Conservation (phyloP, 2,329 filamentous ascomycete genomes). For the Xylaria sp. region DNA sequence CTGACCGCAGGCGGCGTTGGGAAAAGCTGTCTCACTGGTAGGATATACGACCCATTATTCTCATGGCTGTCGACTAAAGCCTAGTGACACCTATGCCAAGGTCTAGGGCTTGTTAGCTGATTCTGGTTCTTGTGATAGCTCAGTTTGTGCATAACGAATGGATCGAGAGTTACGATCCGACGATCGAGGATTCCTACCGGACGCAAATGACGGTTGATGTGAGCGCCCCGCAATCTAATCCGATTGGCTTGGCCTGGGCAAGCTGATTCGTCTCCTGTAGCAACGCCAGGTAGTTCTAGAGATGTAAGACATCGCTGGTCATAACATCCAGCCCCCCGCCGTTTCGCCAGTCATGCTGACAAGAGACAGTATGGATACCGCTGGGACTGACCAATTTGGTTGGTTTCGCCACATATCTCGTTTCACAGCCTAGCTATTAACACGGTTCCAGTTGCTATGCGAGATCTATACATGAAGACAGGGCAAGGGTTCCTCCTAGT, state of each 20-base stretch:
- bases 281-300: slow-evolving; percentile 89
- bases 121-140: slow-evolving; percentile 61
- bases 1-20: slow-evolving; percentile 78
- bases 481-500: slow-evolving; percentile 92
- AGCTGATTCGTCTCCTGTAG: slow-evolving; percentile 59
- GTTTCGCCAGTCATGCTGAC: slow-evolving; percentile 45
- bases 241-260: slow-evolving; percentile 43
- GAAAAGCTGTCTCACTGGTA: slow-evolving; percentile 92
- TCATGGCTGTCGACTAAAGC: slow-evolving; percentile 19
- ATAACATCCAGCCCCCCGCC: slow-evolving; percentile 42
- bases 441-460: slow-evolving; percentile 65
- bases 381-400: slow-evolving; percentile 94
- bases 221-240: slow-evolving; percentile 55
- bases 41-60: slow-evolving; percentile 29
- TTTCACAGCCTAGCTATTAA: slow-evolving; percentile 40
- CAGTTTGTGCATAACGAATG: slow-evolving; percentile 95
- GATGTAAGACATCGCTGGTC: slow-evolving; percentile 69
- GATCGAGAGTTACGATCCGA: slow-evolving; percentile 88
- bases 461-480: slow-evolving; percentile 92
- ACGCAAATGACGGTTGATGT: slow-evolving; percentile 86
- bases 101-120: slow-evolving; percentile 35
- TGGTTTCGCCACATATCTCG: slow-evolving; percentile 54
- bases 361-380: slow-evolving; percentile 78
- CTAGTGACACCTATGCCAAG: slow-evolving; percentile 6
- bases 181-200: slow-evolving; percentile 81